Percentiles rank a stretch among this genome's conserved stretches.
Conservation (phyloP, 306 rosid species). For the Lathyrus aphaca region DNA sequence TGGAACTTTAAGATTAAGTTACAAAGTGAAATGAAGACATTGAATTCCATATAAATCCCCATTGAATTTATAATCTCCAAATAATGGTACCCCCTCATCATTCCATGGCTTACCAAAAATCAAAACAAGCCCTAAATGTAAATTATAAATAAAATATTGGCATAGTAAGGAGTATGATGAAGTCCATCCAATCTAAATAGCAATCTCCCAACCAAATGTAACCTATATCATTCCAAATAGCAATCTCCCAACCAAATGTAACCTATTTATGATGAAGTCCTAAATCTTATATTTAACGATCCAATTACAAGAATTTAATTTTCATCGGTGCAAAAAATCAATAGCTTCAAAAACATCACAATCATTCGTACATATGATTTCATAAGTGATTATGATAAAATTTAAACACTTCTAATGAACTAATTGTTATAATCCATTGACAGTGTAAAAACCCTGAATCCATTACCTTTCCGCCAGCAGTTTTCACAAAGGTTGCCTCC, state of each 20-base stretch:
- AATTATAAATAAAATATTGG: background rate
- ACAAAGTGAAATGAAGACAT: background rate
- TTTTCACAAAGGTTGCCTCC: too few species aligned
- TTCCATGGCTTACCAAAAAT: background rate
- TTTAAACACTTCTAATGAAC: too few species aligned
- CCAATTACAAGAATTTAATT: too few species aligned
- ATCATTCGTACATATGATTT: too few species aligned
- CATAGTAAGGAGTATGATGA: too few species aligned
- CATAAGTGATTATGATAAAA: too few species aligned
- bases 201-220: background rate
- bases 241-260: background rate
- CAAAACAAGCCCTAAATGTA: slow-evolving; percentile 2
- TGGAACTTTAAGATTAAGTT: background rate
- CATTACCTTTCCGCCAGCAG: too few species aligned
- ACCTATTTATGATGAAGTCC: background rate
- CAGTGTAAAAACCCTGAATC: too few species aligned
- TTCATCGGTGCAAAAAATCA: too few species aligned
- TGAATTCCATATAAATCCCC: background rate
- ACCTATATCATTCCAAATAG: background rate
- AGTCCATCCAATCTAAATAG: background rate
- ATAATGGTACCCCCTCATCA: background rate
- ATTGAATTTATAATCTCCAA: background rate
- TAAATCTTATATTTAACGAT: too few species aligned
- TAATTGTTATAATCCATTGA: too few species aligned
- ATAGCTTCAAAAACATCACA: too few species aligned